Percentiles rank a stretch among this genome's conserved stretches.
phyloP scores from a whole-genome alignment of 1,139 yeast species.

The Blastobotrys buckinghamii region DNA sequence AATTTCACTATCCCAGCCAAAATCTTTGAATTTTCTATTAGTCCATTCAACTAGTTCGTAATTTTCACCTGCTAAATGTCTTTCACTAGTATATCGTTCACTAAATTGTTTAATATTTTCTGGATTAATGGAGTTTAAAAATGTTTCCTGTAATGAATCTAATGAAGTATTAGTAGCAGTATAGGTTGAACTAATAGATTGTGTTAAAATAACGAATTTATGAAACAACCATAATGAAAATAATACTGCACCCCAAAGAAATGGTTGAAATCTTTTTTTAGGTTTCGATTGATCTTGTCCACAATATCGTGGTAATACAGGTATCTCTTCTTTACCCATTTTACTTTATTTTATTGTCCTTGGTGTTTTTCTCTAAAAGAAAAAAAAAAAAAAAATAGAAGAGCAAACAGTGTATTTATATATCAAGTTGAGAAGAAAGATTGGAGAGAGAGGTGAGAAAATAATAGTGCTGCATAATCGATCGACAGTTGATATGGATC shows the following conservation, averaged over 20 bases:
- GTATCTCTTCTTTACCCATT: not conserved
- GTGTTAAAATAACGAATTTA: not conserved
- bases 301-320: not conserved
- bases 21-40: constrained; percentile 51
- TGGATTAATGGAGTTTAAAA: constrained; percentile 27
- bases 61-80: constrained; percentile 73
- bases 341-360: not conserved
- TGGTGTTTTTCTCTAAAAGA: no score
- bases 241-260: not conserved
- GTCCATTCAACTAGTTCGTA: constrained; percentile 63
- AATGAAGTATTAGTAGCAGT: not conserved
- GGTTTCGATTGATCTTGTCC: not conserved
- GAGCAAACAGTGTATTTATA: no score
- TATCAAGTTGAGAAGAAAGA: no score
- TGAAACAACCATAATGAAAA: not conserved
- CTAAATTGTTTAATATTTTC: constrained; percentile 27
- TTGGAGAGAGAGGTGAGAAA: no score
- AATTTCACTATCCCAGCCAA: constrained; percentile 47
- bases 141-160: not conserved
- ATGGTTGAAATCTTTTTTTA: not conserved
- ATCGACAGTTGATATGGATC: no score
- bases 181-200: not conserved
- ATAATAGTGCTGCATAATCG: no score
- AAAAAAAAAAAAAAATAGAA: no score
- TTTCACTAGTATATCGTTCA: constrained; percentile 46